Base-by-base conservation (phyloP, 2,329 filamentous ascomycete genomes). In the Colletotrichum sp. region DNA sequence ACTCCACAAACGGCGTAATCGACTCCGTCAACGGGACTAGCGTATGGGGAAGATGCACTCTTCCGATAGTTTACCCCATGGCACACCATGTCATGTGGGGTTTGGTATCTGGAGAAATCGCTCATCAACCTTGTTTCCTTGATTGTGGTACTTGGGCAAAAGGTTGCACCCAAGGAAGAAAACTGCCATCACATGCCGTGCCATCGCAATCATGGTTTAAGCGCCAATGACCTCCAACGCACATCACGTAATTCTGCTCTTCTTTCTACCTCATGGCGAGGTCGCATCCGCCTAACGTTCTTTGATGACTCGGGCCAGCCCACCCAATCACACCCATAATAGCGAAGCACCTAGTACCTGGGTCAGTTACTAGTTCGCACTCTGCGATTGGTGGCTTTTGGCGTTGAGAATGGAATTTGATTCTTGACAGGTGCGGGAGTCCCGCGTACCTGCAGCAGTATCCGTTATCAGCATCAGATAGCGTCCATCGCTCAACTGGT, bases 1-100 rank as follows among this genome's bases (percentile, higher is more conserved):
- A 34, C 71, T 61, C 71, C 71, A 74, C 66, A 43, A 24, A 43
- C 58, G 71, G 66, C 30, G 16, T 30, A 70, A 74, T 70, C 58
- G 24, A 16, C 30, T 74, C 71, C 71, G 71, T 38, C 48, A 32
- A 32, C 48, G n/a, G 34, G 38, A 28, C 48, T 32, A 57, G 66
- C 32, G 66, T 36, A 61, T 69, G 71, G 65, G 57, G 71, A 74
- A 65, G 58, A 74, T 38, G n/a, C 28, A 32, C 32, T 21, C 32
- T 58, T 58, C 16, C 55, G 55, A 24, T 32, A 68, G 55, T 28
- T 58, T 28, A 57, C 24, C 66, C 30, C 58, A 74, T 30, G 26
- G 69, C 34, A 48, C 18, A 48, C 24, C 16, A 26, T 34, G 43
- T 18, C 30, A n/a, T 65, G 65, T 57, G 71, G 57, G 38, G 66